Evolutionary conservation across 768 basidiomycete genomes (phyloP).

Genomic region (Pluteus cervinus): DNA sequence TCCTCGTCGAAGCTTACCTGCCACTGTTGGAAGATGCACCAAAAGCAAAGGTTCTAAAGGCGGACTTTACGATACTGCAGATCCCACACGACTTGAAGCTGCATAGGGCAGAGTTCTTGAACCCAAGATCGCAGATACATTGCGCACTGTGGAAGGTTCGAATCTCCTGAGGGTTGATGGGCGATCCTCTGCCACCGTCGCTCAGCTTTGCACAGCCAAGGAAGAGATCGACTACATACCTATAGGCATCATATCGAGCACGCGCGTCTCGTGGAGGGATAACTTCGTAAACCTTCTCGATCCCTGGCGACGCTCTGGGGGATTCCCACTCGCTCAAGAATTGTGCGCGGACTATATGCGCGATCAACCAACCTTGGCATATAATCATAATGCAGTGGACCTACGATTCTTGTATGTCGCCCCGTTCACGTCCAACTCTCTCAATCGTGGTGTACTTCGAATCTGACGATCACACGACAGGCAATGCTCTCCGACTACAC

Average conservation of each 20-base stretch:
- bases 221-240: conserved; percentile 20
- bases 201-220: too few relatives aligned
- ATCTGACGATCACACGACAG: conserved; percentile 42
- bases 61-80: conserved; percentile 52
- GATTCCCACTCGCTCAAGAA: conserved; percentile 55
- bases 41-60: conserved; percentile 53
- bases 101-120: conserved; percentile 44
- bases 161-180: too few relatives aligned
- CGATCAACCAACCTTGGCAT: conserved; percentile 9
- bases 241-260: conserved; percentile 41
- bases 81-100: conserved; percentile 60
- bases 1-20: conserved; percentile 36
- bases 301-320: conserved; percentile 25
- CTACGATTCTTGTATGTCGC: conserved; percentile 47
- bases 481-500: conserved; percentile 40
- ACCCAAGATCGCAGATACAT: conserved; percentile 65
- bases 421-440: conserved; percentile 40
- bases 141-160: conserved; percentile 60
- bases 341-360: conserved; percentile 34
- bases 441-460: conserved; percentile 35
- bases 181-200: too few relatives aligned
- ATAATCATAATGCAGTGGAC: conserved; percentile 13
- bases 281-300: conserved; percentile 56
- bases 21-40: conserved; percentile 46
- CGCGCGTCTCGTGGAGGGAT: conserved; percentile 34